Evolutionary conservation across 179 eudicot genomes (phyloP).

Genomic region (Silene noctiflora): DNA sequence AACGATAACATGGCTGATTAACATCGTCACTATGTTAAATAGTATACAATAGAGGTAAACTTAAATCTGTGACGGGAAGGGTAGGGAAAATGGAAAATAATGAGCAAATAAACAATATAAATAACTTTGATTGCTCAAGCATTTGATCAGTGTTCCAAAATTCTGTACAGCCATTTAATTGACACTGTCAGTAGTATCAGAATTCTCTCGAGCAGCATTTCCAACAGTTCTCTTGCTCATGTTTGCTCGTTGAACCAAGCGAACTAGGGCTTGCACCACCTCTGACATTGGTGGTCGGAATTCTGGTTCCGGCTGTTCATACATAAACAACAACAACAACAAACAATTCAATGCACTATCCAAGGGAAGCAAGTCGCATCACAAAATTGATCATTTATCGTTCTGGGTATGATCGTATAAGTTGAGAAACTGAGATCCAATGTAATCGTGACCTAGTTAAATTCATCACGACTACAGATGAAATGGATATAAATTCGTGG

Average conservation of each 20-base stretch:
- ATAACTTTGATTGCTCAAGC: slow-evolving; percentile 25
- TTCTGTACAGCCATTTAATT: slow-evolving; percentile 32
- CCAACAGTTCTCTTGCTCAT: slow-evolving; percentile 97
- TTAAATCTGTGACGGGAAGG: not conserved
- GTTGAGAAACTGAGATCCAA: not conserved
- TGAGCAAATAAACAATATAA: slow-evolving; percentile 12
- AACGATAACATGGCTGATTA: no score
- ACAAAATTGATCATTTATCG: no score
- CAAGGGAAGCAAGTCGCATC: not conserved
- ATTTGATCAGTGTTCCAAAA: slow-evolving; percentile 9
- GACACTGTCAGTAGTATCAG: slow-evolving; percentile 35
- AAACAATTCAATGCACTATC: not conserved
- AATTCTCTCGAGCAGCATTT: slow-evolving; percentile 36
- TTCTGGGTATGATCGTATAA: not conserved
- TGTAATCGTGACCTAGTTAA: not conserved
- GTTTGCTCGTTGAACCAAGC: slow-evolving; percentile 88
- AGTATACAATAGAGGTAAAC: not conserved
- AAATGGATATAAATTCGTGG: not conserved
- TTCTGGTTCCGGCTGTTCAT: slow-evolving; percentile 87
- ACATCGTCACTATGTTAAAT: not conserved
- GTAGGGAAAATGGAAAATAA: not conserved
- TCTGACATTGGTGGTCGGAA: slow-evolving; percentile 99
- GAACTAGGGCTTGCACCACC: slow-evolving; percentile 89
- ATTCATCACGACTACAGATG: not conserved
- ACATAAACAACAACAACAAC: not conserved